phyloP scores from a whole-genome alignment of 75 land plant genomes.

The Picea glauca region DNA sequence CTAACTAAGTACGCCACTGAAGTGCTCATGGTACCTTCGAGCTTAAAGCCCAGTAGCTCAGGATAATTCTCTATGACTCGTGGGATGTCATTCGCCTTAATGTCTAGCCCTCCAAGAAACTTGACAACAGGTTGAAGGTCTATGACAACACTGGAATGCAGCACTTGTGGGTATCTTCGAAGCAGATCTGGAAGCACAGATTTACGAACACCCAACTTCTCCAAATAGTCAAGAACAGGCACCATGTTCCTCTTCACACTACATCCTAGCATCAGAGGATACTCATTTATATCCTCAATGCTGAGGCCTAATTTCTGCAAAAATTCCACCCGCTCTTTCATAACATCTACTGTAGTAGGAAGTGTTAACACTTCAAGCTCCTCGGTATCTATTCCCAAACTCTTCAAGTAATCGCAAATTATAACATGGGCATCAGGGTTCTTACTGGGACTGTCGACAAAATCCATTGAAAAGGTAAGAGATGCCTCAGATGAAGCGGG shows the following conservation, averaged over 20 bases:
- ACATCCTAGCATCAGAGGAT: slow-evolving; percentile 83
- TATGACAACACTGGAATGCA: slow-evolving; percentile 75
- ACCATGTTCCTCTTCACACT: slow-evolving; percentile 92
- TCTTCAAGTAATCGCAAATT: slow-evolving; percentile 57
- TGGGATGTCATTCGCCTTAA: slow-evolving; percentile 59
- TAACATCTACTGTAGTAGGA: slow-evolving; percentile 66
- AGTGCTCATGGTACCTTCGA: slow-evolving; percentile 88
- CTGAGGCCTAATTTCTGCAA: slow-evolving; percentile 77
- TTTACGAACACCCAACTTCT: slow-evolving; percentile 61
- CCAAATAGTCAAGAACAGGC: slow-evolving; percentile 81
- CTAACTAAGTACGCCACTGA: slow-evolving; percentile 86
- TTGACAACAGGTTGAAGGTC: slow-evolving; percentile 76
- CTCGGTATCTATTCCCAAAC: slow-evolving; percentile 59
- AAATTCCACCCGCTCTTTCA: slow-evolving; percentile 81
- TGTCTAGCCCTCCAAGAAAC: slow-evolving; percentile 72
- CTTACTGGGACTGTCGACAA: background rate
- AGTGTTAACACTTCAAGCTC: slow-evolving; percentile 80
- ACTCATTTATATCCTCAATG: slow-evolving; percentile 64
- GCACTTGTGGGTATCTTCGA: slow-evolving; percentile 72
- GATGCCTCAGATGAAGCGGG: too few species aligned
- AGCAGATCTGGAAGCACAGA: slow-evolving; percentile 51
- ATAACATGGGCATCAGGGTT: background rate
- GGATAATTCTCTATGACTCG: slow-evolving; percentile 76
- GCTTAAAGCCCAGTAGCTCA: slow-evolving; percentile 80
- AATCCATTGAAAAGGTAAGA: background rate